Conservation (phyloP, 129 eudicot genomes). For the Flaveria sonorensis region DNA sequence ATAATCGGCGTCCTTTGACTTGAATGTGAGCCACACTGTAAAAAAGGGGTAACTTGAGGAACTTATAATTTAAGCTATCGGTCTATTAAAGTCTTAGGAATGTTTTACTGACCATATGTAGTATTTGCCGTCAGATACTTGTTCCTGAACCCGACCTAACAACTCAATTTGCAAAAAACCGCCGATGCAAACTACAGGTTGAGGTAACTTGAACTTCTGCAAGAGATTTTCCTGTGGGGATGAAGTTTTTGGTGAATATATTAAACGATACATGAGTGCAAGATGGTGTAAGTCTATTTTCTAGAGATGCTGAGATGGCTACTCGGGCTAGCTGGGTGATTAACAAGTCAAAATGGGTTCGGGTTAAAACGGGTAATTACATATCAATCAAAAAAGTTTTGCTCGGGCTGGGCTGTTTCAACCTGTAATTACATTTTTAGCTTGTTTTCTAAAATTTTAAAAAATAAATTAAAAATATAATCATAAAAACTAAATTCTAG, state of each 20-base stretch:
- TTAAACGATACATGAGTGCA: neutral
- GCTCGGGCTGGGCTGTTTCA: no score
- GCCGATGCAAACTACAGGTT: slow-evolving; percentile 74
- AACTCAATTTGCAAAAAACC: slow-evolving; percentile 73
- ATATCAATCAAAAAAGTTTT: no score
- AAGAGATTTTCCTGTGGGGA: slow-evolving; percentile 49
- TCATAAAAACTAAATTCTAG: no score
- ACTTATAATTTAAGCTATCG: neutral
- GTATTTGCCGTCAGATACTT: slow-evolving; percentile 52
- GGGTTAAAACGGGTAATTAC: neutral
- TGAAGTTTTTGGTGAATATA: neutral
- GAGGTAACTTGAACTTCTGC: slow-evolving; percentile 69
- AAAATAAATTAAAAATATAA: no score
- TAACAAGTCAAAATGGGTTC: neutral
- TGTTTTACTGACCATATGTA: slow-evolving; percentile 63
- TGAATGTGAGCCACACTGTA: slow-evolving; percentile 76
- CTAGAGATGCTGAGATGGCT: neutral
- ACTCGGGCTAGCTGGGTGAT: neutral
- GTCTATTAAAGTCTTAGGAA: neutral
- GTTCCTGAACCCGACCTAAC: slow-evolving; percentile 67
- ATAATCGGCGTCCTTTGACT: slow-evolving; percentile 54
- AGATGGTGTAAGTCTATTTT: neutral
- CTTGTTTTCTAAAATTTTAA: no score
- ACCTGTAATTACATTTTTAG: no score
- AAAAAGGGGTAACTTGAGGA: slow-evolving; percentile 9